These are phyloP conservation scores for Pestalotiopsis sp. DNA, from an alignment of 2,329 filamentous ascomycete species.

Conservation along the genomic window DNA sequence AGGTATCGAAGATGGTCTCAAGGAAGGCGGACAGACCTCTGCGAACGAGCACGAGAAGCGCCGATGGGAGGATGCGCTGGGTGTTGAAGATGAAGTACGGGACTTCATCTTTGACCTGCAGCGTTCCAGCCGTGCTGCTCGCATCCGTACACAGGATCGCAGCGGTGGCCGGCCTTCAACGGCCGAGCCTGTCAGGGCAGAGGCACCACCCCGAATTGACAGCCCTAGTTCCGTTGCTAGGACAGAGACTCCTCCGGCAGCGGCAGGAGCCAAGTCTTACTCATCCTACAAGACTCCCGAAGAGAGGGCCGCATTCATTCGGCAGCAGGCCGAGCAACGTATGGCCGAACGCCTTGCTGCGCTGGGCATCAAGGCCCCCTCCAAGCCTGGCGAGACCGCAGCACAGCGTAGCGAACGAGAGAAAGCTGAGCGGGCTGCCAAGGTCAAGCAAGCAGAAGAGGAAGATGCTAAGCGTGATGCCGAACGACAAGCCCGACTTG, in stretches of 20 bases:
- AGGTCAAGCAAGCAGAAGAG: conserved; percentile 86
- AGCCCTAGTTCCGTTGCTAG: conserved; percentile 56
- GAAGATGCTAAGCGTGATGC: conserved; percentile 88
- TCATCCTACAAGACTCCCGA: conserved; percentile 87
- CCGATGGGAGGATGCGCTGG: conserved; percentile 93
- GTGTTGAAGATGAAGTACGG: conserved; percentile 93
- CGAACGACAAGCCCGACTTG: conserved; percentile 81
- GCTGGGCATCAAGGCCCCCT: conserved; percentile 83
- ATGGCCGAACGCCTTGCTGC: conserved; percentile 96
- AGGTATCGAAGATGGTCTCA: conserved; percentile 83
- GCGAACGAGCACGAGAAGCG: conserved; percentile 87
- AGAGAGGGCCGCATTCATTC: conserved; percentile 93
- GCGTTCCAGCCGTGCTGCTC: conserved; percentile 77
- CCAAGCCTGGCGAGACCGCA: conserved; percentile 77
- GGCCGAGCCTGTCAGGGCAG: conserved; percentile 45
- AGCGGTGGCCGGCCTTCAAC: conserved; percentile 42
- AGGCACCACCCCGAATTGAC: conserved; percentile 52
- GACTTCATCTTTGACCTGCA: conserved; percentile 98
- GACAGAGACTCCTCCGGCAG: conserved; percentile 50
- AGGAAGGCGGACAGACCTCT: conserved; percentile 75
- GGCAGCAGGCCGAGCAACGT: conserved; percentile 93
- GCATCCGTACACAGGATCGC: conserved; percentile 63
- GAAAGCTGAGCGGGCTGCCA: conserved; percentile 82
- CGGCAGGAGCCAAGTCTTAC: conserved; percentile 66
- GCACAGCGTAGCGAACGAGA: conserved; percentile 88